Conservation (phyloP, 139 green algal genomes). For the Picochlorum sp. region DNA sequence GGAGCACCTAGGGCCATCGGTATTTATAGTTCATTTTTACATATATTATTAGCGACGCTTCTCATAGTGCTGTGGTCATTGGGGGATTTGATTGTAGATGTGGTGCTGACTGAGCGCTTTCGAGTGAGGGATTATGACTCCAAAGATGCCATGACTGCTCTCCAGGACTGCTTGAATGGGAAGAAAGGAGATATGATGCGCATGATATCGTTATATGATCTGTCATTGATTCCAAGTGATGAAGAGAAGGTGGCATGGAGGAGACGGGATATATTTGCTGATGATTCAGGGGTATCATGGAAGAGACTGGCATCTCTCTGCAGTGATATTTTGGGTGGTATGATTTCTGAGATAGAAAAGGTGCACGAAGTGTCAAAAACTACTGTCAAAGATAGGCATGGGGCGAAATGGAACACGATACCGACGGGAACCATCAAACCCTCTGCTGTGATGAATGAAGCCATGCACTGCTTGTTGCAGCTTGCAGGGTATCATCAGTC, state of each 20-base stretch:
- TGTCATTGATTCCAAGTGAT: conserved; percentile 21
- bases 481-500: conserved; percentile 5
- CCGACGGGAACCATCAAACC: not conserved
- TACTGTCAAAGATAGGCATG: not conserved
- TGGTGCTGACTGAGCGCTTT: conserved; percentile 37
- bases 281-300: conserved; percentile 37
- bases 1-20: not conserved
- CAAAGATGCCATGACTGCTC: conserved; percentile 14
- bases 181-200: conserved; percentile 14
- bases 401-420: conserved; percentile 1
- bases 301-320: conserved; percentile 14
- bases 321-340: conserved; percentile 12
- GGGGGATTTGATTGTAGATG: conserved; percentile 17
- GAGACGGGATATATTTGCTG: conserved; percentile 30
- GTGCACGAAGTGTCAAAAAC: not conserved
- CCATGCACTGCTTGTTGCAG: conserved; percentile 8
- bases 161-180: conserved; percentile 14
- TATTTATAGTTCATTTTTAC: not conserved
- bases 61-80: conserved; percentile 12
- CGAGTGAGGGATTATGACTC: conserved; percentile 22
- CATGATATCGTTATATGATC: conserved; percentile 22
- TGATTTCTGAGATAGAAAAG: not conserved
- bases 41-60: conserved; percentile 6
- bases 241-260: conserved; percentile 5
- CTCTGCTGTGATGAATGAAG: conserved; percentile 2